Conservation (phyloP, 768 basidiomycete genomes). For the Cystobasidiopsis lactophilus region DNA sequence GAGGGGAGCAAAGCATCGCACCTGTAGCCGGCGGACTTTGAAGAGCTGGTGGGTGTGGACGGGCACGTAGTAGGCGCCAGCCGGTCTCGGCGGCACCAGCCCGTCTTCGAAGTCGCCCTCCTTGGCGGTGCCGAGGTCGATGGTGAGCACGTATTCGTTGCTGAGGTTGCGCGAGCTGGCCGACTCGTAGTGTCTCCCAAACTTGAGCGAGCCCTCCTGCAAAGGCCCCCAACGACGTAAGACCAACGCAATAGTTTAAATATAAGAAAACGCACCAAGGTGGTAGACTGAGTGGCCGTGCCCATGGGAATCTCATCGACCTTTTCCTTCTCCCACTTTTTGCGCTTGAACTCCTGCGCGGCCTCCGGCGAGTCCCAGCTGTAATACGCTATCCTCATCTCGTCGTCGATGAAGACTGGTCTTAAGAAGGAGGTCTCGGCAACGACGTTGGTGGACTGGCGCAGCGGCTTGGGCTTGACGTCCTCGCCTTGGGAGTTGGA, state of each 20-base stretch:
- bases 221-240: not conserved
- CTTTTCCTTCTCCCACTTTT: not conserved
- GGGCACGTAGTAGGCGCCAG: slow-evolving; percentile 14
- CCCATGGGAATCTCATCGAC: not conserved
- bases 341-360: not conserved
- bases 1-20: slow-evolving; percentile 1
- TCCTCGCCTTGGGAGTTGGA: not conserved
- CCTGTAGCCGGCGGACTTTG: slow-evolving; percentile 12
- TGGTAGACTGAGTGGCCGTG: not conserved
- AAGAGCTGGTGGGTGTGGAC: not conserved
- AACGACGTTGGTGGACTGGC: not conserved
- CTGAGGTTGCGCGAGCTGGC: not conserved
- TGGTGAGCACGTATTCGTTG: slow-evolving; percentile 12
- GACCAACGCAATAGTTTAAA: too few relatives aligned
- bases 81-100: slow-evolving; percentile 1
- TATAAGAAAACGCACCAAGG: too few relatives aligned
- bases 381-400: slow-evolving; percentile 15
- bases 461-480: not conserved
- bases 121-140: slow-evolving; percentile 12
- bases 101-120: not conserved
- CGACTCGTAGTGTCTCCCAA: slow-evolving; percentile 15
- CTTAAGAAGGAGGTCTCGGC: not conserved
- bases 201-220: slow-evolving; percentile 13
- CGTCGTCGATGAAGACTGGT: slow-evolving; percentile 12
- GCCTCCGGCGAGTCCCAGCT: slow-evolving; percentile 12